Base-by-base conservation (phyloP, 2,329 filamentous ascomycete species). In the Aspergillus quadricinctus region DNA sequence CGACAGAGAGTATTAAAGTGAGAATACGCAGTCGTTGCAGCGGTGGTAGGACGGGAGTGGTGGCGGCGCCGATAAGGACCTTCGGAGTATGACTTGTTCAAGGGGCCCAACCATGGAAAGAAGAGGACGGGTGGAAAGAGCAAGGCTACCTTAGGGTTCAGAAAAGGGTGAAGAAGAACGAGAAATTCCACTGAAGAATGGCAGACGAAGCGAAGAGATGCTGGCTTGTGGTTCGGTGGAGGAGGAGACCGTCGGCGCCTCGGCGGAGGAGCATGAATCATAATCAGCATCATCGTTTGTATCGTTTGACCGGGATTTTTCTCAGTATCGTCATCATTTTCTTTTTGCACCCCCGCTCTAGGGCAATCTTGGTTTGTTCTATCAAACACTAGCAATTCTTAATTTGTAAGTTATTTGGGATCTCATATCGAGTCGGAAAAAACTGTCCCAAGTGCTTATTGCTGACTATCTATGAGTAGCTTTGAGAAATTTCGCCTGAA, bases 11-110 rank as follows among this genome's bases (percentile, higher is more conserved):
- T 21, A 48, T 50, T 25, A 23, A 49, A 45, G 28, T 28, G 37
- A 50, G 21, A 43, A 37, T 48, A 46, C n/a, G 28, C 27, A 37
- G 27, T 23, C 21, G 55, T 50, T 45, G 46, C 49, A 46, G 46
- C 49, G 40, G 37, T 45, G 49, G 53, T 48, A 51, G 29, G 56
- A 46, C 27, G 29, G 50, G 52, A 49, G 45, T 43, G 46, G 57
- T 51, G 55, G 60, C 56, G 60, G 57, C 21, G 8, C 21, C 43
- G 52, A 48, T 52, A 54, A 43, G 52, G 41, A 57, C 46, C n/a
- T 43, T 45, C 40, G 29, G 41, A 31, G 50, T 45, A 56, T 49
- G 50, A 40, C 31, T 48, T 41, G 46, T 14, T 37, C 31, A 17
- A 37, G 14, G 31, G 31, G 31, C 14, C 14, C 31, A 35, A 17